phyloP scores from a whole-genome alignment of 1,284 basidiomycete species.

The Cerioporus squamosus region DNA sequence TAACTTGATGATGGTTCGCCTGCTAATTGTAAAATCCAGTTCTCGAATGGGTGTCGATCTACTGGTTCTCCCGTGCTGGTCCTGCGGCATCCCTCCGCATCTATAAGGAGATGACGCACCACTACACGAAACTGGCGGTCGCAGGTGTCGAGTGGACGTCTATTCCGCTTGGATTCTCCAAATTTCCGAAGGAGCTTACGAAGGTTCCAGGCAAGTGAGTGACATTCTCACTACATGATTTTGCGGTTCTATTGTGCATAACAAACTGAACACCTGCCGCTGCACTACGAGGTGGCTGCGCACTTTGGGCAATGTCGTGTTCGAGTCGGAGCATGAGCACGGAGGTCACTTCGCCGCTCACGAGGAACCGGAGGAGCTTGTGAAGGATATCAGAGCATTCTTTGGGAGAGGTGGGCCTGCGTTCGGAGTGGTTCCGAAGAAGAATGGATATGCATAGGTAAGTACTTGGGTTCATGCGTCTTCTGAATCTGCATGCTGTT shows the following conservation, averaged over 20 bases:
- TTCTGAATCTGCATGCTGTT: too few relatives aligned
- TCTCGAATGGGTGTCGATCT: constrained; percentile 17
- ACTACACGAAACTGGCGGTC: background rate
- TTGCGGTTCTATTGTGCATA: background rate
- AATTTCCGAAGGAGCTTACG: constrained; percentile 38
- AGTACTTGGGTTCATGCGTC: background rate
- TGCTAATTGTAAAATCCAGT: background rate
- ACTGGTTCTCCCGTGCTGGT: constrained; percentile 32
- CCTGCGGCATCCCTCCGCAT: constrained; percentile 44
- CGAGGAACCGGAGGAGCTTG: constrained; percentile 33
- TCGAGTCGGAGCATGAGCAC: constrained; percentile 28
- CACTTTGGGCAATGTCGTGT: constrained; percentile 32
- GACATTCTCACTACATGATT: background rate
- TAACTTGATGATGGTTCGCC: too few relatives aligned
- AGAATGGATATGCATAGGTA: constrained; percentile 16
- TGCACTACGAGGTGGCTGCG: constrained; percentile 29
- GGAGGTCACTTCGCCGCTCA: constrained; percentile 39
- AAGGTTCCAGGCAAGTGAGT: constrained; percentile 31
- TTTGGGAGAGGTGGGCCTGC: constrained; percentile 27
- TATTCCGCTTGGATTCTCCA: constrained; percentile 37
- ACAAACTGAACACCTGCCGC: background rate
- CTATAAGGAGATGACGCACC: constrained; percentile 37
- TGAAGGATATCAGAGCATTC: constrained; percentile 33
- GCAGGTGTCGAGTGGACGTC: constrained; percentile 14
- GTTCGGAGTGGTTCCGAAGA: constrained; percentile 21